Conservation (phyloP, 495 filamentous ascomycete species). For the Podospora sp. region DNA sequence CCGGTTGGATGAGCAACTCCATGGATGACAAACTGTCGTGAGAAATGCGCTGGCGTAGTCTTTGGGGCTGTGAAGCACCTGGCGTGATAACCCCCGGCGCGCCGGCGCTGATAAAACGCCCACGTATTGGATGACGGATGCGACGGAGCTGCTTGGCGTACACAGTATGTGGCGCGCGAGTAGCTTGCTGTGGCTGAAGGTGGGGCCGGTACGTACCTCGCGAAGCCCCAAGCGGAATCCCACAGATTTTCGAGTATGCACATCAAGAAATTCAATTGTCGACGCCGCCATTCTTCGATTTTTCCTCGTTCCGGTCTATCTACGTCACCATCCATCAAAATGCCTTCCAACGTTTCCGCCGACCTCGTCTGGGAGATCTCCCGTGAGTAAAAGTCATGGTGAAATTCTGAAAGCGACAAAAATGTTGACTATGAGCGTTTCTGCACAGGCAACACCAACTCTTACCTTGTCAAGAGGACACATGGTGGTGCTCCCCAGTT, state of each 20-base stretch:
- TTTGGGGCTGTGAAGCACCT: constrained; percentile 11
- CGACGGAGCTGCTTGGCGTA: constrained; percentile 18
- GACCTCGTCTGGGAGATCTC: constrained; percentile 90
- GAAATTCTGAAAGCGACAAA: background rate
- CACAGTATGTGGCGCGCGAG: background rate
- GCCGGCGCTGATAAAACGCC: constrained; percentile 2
- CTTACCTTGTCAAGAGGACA: constrained; percentile 89
- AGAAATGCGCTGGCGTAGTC: constrained; percentile 7
- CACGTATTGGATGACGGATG: constrained; percentile 23
- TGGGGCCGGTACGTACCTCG: background rate
- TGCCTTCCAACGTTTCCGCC: constrained; percentile 68
- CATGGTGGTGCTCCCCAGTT: constrained; percentile 75
- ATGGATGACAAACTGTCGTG: background rate
- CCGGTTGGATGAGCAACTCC: background rate
- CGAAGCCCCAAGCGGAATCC: constrained; percentile 43
- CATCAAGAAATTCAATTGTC: constrained; percentile 38
- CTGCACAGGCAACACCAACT: constrained; percentile 70
- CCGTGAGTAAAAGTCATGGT: constrained; percentile 60
- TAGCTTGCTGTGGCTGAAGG: background rate
- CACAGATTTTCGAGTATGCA: constrained; percentile 31
- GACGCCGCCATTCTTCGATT: constrained; percentile 33
- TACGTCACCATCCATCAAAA: constrained; percentile 43
- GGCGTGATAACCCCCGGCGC: constrained; percentile 4
- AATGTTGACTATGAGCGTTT: constrained; percentile 9
- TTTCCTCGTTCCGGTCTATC: constrained; percentile 25